A percentile compares a stretch with the other conserved stretches of the same genome.
These are phyloP conservation scores for Rhytidiadelphus loreus DNA, from an alignment of 225 moss, liverwort and hornwort species.

Conservation along the genomic window DNA sequence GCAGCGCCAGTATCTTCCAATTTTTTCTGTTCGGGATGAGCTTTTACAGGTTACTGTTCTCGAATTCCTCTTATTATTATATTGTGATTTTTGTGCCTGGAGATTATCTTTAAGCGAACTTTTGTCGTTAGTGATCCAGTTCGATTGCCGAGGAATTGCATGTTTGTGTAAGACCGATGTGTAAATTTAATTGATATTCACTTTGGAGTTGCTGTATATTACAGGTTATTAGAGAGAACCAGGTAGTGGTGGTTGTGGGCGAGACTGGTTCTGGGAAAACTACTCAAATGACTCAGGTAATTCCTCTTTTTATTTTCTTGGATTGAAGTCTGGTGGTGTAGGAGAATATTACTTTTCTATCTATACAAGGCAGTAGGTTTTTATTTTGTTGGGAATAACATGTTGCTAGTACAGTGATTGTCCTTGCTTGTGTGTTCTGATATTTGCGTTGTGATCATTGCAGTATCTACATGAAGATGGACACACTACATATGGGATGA, in stretches of 20 bases:
- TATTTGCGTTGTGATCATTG: not conserved
- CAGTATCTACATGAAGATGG: conserved; percentile 99
- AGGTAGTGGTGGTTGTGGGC: conserved; percentile 94
- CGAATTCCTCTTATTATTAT: not conserved
- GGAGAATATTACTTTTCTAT: not conserved
- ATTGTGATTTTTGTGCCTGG: not conserved
- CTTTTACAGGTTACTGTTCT: conserved; percentile 55
- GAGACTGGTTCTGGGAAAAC: conserved; percentile 99
- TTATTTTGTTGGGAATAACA: not conserved
- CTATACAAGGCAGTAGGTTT: not conserved
- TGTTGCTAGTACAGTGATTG: not conserved
- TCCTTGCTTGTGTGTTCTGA: not conserved
- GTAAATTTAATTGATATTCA: not conserved
- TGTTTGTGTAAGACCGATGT: not conserved
- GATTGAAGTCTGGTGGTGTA: not conserved
- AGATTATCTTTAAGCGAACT: not conserved
- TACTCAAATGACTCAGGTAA: conserved; percentile 97
- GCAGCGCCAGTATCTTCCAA: conserved; percentile 93
- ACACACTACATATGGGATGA: conserved; percentile 87
- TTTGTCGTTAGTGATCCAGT: not conserved
- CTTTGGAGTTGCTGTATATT: not conserved
- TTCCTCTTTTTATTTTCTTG: not conserved
- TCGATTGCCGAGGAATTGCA: not conserved
- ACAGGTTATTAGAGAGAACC: conserved; percentile 92
- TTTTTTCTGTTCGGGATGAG: conserved; percentile 87